Base-by-base conservation (phyloP, 1,284 basidiomycete species). In the Leccinum griseonigrum region DNA sequence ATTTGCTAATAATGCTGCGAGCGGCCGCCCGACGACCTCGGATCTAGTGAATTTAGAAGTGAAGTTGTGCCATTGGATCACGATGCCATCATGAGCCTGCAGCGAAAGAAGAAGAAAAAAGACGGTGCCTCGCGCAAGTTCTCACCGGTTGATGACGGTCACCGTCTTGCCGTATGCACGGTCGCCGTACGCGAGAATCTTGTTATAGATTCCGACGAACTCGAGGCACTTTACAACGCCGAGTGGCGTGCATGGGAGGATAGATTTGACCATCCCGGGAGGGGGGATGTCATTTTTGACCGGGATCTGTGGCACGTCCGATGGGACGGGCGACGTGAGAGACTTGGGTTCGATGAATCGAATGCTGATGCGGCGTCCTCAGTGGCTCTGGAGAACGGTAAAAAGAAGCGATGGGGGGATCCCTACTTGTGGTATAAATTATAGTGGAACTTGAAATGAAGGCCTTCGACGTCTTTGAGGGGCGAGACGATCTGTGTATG, bases 161-260 rank as follows among this genome's bases (percentile, higher is more conserved):
- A 99, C 81, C 1, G 90, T 97, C 74, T 89, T 94, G 14, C 97
- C 97, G 70, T 95, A 94, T 4, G 95, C 94, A 29, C 95, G 87
- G 76, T 98, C 95, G 22, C 97, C 97, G 74, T 98, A 98, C 1
- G 91, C 88, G 29, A 98, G 81, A 60, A 97, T 83, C 66, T 78
- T 87, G 77, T 98, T 98, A 81, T 99, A 99, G 14, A 98, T 94
- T 13, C 95, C 92, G 52, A 92, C 82, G 67, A 90, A 83, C 74
- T 99, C 97, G 32, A 99, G 82, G 64, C 89, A 94, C 78, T 99
- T 99, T 66, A 97, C 96, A 72, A 98, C 92, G 2, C 95, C 97
- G 28, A 99, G 85, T 0, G 97, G 96, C 2, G 97, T 99, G 76
- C 97, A 99, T 0, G 97, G 97, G 38, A 99, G 85, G 72, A 99